A percentile compares a stretch with the other conserved stretches of the same genome.
Evolutionary conservation across 106 monocot genomes (phyloP).

Genomic region (Cymbidium sinense): DNA sequence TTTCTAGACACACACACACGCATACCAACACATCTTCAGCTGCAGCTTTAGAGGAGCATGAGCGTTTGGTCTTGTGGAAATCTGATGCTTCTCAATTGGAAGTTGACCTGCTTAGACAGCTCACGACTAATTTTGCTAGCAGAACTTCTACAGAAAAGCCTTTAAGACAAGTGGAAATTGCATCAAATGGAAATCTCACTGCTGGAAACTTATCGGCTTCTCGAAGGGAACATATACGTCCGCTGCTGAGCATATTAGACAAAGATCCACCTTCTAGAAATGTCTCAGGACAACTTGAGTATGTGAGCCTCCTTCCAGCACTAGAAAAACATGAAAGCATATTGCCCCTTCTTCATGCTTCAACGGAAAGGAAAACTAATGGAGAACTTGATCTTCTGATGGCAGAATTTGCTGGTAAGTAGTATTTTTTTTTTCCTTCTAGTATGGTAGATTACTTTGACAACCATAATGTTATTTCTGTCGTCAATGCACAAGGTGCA

Average conservation of each 20-base stretch:
- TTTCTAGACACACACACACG: slow-evolving; percentile 13
- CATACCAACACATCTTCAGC: slow-evolving; percentile 6
- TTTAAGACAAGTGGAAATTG: slow-evolving; percentile 42
- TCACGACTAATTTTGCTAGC: slow-evolving; percentile 35
- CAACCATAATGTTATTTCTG: neutral
- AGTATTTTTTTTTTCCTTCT: neutral
- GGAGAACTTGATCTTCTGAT: slow-evolving; percentile 95
- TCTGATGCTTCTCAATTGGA: slow-evolving; percentile 34
- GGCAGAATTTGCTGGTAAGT: slow-evolving; percentile 92
- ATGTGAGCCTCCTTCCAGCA: slow-evolving; percentile 70
- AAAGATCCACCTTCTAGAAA: slow-evolving; percentile 91
- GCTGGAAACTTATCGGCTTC: slow-evolving; percentile 15
- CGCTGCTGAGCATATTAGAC: slow-evolving; percentile 83
- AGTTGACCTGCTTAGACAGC: slow-evolving; percentile 33
- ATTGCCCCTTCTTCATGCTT: slow-evolving; percentile 86
- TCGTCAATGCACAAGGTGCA: neutral
- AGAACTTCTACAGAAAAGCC: slow-evolving; percentile 72
- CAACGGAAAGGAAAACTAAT: slow-evolving; percentile 79
- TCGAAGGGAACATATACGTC: slow-evolving; percentile 69
- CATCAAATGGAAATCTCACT: slow-evolving; percentile 37
- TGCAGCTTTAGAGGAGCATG: slow-evolving; percentile 31
- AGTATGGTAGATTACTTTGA: neutral
- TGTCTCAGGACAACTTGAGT: slow-evolving; percentile 94
- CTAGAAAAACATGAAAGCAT: slow-evolving; percentile 88
- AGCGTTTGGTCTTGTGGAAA: slow-evolving; percentile 31